A percentile compares a stretch with the other conserved stretches of the same genome.
phyloP scores from a whole-genome alignment of 2,329 filamentous ascomycete species.

The Elsinoe ampelina region DNA sequence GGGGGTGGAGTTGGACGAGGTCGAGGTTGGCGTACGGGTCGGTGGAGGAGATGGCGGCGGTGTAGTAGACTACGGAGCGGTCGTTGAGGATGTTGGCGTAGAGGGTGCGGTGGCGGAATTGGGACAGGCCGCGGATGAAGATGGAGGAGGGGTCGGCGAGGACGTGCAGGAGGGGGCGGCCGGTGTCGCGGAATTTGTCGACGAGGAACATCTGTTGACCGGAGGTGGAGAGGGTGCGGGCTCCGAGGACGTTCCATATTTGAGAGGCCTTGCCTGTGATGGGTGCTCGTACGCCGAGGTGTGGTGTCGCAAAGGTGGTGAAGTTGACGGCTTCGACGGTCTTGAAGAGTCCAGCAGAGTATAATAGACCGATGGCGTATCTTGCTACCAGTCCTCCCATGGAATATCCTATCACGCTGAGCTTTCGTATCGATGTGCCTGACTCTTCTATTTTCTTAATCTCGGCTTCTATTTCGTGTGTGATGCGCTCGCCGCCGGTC shows the following conservation, averaged over 20 bases:
- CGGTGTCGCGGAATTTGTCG: conserved; percentile 75
- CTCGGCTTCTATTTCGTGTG: conserved; percentile 53
- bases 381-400: conserved; percentile 78
- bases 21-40: conserved; percentile 67
- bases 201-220: conserved; percentile 81
- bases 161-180: conserved; percentile 67
- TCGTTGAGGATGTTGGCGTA: conserved; percentile 89
- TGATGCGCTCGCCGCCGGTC: conserved; percentile 57
- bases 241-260: conserved; percentile 69
- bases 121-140: conserved; percentile 69
- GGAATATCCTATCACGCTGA: conserved; percentile 85
- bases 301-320: conserved; percentile 76
- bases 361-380: conserved; percentile 76
- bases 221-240: conserved; percentile 69
- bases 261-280: conserved; percentile 34
- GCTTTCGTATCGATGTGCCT: conserved; percentile 65
- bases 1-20: conserved; percentile 60
- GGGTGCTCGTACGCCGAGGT: conserved; percentile 48
- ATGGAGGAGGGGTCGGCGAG: conserved; percentile 76
- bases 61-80: conserved; percentile 71
- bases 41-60: conserved; percentile 63
- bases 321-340: conserved; percentile 81
- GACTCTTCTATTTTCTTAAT: conserved; percentile 45
- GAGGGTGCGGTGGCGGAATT: conserved; percentile 65
- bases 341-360: conserved; percentile 72